A percentile compares a stretch with the other conserved stretches of the same genome.
Conservation (phyloP, 495 filamentous ascomycete species). For the Cercophora samala region DNA sequence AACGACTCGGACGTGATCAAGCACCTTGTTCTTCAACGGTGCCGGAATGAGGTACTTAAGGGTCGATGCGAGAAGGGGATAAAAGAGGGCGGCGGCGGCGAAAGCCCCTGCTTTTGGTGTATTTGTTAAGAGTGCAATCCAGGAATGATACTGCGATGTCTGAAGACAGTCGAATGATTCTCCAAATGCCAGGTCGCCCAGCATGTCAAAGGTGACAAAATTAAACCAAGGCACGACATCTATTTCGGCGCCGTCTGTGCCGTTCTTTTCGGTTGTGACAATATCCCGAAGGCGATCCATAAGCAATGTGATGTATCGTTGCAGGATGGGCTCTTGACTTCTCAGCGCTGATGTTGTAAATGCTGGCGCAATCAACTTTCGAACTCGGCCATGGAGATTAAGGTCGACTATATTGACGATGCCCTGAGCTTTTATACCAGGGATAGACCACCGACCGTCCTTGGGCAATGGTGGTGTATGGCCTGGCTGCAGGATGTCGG, state of each 20-base stretch:
- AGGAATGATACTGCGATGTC: conserved; percentile 42
- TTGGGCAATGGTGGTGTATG: conserved; percentile 1
- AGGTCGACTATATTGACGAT: conserved; percentile 5
- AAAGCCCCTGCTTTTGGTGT: conserved; percentile 31
- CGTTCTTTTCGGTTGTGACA: not conserved
- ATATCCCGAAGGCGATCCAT: conserved; percentile 8
- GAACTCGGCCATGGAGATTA: conserved; percentile 8
- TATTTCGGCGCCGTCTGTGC: not conserved
- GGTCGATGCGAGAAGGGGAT: conserved; percentile 31
- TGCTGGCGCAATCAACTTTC: conserved; percentile 10
- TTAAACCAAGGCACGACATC: conserved; percentile 51
- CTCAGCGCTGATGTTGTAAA: conserved; percentile 5
- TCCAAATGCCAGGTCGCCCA: conserved; percentile 55
- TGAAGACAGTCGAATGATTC: conserved; percentile 51
- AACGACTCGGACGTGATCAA: conserved; percentile 37
- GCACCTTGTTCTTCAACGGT: conserved; percentile 28
- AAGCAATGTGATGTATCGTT: conserved; percentile 10
- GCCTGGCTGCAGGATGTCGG: not conserved
- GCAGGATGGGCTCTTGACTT: conserved; percentile 13
- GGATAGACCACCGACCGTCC: conserved; percentile 17
- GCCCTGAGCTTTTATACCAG: conserved; percentile 4
- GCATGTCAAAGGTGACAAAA: conserved; percentile 57
- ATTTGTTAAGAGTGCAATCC: conserved; percentile 40
- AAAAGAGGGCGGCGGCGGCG: conserved; percentile 30
- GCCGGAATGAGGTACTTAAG: conserved; percentile 35